These are phyloP conservation scores for Diaporthe amygdali DNA, from an alignment of 2,329 filamentous ascomycete species.

Conservation along the genomic window DNA sequence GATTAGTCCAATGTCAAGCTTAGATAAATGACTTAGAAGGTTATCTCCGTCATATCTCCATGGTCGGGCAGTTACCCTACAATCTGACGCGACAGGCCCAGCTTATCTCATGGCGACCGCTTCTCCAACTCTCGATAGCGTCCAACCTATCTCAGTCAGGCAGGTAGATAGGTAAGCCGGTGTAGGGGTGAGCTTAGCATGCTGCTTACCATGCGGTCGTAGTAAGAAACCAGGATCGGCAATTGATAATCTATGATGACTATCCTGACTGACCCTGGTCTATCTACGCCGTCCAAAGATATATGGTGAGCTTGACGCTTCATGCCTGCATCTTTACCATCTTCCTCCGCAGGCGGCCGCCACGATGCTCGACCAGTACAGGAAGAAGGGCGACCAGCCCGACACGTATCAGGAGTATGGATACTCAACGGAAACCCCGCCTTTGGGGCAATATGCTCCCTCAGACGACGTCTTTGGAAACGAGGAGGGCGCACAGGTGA, in stretches of 20 bases:
- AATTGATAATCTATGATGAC: not conserved
- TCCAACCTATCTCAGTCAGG: not conserved
- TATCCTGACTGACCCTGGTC: not conserved
- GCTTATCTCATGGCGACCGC: not conserved
- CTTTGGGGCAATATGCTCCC: not conserved
- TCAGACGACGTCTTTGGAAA: conserved; percentile 18
- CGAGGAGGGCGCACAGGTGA: conserved; percentile 20
- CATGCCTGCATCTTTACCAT: not conserved
- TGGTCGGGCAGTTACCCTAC: not conserved
- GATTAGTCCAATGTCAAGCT: not conserved
- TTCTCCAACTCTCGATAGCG: conserved; percentile 13
- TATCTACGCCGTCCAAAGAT: not conserved
- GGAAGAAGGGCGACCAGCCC: not conserved
- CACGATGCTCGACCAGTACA: not conserved
- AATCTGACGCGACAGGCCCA: not conserved
- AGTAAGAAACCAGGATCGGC: not conserved
- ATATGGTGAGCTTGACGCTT: not conserved
- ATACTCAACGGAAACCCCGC: not conserved
- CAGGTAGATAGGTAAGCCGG: not conserved
- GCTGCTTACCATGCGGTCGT: not conserved
- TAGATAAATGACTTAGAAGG: not conserved
- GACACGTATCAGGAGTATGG: conserved; percentile 8
- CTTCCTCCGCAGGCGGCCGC: not conserved
- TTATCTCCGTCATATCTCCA: conserved; percentile 5
- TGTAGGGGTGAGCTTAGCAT: not conserved